Evolutionary conservation across 371 early-diverging fungal genomes (phyloP).

Genomic region (Circinella minor): DNA sequence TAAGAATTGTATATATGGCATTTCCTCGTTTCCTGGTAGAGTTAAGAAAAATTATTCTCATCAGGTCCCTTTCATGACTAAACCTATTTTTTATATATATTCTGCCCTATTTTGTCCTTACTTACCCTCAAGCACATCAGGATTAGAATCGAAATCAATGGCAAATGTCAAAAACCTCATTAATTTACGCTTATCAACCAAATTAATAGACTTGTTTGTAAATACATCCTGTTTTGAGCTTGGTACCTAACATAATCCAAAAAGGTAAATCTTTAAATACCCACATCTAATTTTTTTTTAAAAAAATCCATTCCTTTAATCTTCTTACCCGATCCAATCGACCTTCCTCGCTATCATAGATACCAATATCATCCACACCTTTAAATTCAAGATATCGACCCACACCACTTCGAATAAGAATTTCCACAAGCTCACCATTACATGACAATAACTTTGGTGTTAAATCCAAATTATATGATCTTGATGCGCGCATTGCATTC

Average conservation of each 20-base stretch:
- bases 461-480: conserved; percentile 81
- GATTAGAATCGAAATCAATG: conserved; percentile 50
- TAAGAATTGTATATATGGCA: conserved; percentile 53
- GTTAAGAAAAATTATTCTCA: not conserved
- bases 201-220: conserved; percentile 68
- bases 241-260: conserved; percentile 64
- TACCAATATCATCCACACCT: conserved; percentile 72
- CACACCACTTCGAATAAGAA: conserved; percentile 81
- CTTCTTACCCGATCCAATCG: conserved; percentile 36
- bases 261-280: too few species aligned
- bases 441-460: conserved; percentile 77
- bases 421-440: conserved; percentile 77
- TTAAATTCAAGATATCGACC: conserved; percentile 90
- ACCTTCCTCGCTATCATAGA: conserved; percentile 49
- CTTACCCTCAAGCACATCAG: conserved; percentile 37
- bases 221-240: conserved; percentile 95
- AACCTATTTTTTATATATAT: not conserved
- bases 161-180: conserved; percentile 87
- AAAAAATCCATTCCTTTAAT: too few species aligned
- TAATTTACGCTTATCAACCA: conserved; percentile 87
- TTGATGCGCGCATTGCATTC: conserved; percentile 45
- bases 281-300: too few species aligned
- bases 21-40: conserved; percentile 2
- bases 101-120: not conserved
- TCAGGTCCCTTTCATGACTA: not conserved